A percentile compares a stretch with the other conserved stretches of the same genome.
Evolutionary conservation across 2,329 filamentous ascomycete genomes (phyloP).

Genomic region (Botrytis medusae): DNA sequence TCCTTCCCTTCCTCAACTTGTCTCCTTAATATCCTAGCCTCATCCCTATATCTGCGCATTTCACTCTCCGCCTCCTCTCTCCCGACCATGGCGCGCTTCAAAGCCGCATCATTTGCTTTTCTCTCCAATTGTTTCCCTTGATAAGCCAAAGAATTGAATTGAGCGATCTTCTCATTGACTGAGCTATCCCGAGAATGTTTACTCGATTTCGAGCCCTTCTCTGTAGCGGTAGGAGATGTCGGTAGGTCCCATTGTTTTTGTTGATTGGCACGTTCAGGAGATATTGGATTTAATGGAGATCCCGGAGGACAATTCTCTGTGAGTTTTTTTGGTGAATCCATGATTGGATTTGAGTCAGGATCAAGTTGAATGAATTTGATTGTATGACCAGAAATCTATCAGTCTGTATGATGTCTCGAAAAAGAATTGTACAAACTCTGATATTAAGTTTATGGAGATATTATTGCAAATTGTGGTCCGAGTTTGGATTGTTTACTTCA

Average conservation of each 20-base stretch:
- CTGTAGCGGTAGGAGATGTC: conserved; percentile 26
- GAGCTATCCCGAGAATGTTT: conserved; percentile 54
- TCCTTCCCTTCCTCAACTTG: conserved; percentile 65
- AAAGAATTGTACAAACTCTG: conserved; percentile 9
- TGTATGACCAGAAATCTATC: neutral
- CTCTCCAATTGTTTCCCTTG: conserved; percentile 58
- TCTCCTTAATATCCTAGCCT: conserved; percentile 54
- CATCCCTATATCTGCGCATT: conserved; percentile 61
- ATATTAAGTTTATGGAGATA: conserved; percentile 16
- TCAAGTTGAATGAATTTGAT: neutral
- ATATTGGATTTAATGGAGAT: conserved; percentile 59
- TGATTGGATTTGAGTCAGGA: conserved; percentile 29
- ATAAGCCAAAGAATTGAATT: conserved; percentile 68
- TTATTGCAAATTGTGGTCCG: conserved; percentile 14
- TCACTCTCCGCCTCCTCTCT: conserved; percentile 73
- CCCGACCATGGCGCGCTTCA: conserved; percentile 65
- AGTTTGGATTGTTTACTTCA: conserved; percentile 22
- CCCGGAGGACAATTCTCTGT: conserved; percentile 50
- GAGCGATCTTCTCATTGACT: conserved; percentile 67
- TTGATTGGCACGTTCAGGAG: conserved; percentile 64
- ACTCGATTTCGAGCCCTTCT: conserved; percentile 22
- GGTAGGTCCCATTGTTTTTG: conserved; percentile 38
- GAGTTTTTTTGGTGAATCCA: conserved; percentile 50
- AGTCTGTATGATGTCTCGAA: neutral
- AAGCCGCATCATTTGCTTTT: conserved; percentile 63